Conservation (phyloP, 805 yeast species). For the Ogataea wickerhamii region DNA sequence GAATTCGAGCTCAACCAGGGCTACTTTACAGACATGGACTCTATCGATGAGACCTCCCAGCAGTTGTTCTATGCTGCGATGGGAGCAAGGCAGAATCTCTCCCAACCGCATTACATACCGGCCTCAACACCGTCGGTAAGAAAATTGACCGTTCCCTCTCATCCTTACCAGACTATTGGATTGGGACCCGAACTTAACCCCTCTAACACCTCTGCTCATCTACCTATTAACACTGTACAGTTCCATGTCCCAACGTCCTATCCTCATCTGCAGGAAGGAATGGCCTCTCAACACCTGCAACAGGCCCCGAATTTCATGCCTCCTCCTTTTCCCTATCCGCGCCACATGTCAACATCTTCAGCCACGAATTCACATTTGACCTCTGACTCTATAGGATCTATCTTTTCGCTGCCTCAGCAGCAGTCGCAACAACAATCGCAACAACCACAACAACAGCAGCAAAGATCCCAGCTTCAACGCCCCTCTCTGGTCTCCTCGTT, state of each 20-base stretch:
- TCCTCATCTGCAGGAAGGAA: background rate
- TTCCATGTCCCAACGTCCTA: background rate
- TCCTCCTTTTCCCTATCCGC: conserved; percentile 1
- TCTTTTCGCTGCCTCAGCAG: background rate
- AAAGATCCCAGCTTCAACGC: background rate
- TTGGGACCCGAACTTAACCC: background rate
- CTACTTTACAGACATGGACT: conserved; percentile 21
- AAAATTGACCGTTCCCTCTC: background rate
- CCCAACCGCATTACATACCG: conserved; percentile 1
- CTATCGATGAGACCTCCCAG: conserved; percentile 16
- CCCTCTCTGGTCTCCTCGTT: background rate
- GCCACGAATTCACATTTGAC: background rate
- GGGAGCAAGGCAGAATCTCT: conserved; percentile 13
- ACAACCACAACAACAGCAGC: background rate
- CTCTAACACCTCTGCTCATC: background rate
- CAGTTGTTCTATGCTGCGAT: conserved; percentile 16
- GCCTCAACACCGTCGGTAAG: background rate
- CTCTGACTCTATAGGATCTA: background rate
- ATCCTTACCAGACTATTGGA: background rate
- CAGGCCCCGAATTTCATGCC: background rate
- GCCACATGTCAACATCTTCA: background rate
- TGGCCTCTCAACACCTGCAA: background rate
- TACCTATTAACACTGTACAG: background rate
- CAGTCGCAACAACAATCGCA: background rate
- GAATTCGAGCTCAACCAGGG: conserved; percentile 17